Evolutionary conservation across 1,284 basidiomycete species (phyloP).

Genomic region (Rhodofomes roseus): DNA sequence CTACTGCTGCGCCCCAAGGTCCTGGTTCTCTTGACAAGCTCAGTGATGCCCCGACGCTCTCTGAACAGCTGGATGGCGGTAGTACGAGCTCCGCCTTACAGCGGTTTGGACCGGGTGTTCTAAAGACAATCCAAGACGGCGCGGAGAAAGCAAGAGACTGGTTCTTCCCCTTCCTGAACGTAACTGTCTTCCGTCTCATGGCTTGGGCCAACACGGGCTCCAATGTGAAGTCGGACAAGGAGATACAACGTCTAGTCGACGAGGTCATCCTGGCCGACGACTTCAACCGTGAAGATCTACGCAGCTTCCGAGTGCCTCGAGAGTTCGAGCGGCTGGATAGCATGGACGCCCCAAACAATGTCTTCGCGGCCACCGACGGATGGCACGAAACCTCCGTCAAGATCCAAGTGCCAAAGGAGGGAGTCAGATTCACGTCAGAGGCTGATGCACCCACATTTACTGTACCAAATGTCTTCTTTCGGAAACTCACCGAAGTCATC

Average conservation of each 20-base stretch:
- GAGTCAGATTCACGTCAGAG: slow-evolving; percentile 13
- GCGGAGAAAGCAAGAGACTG: background rate
- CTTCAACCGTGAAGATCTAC: slow-evolving; percentile 20
- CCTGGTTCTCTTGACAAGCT: background rate
- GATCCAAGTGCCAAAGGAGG: slow-evolving; percentile 21
- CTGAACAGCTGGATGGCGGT: background rate
- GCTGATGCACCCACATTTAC: slow-evolving; percentile 19
- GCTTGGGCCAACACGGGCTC: slow-evolving; percentile 27
- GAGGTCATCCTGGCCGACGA: slow-evolving; percentile 24
- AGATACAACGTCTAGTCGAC: slow-evolving; percentile 26
- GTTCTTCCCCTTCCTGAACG: slow-evolving; percentile 27
- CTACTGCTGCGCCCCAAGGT: slow-evolving; percentile 6
- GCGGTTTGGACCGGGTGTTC: too few species aligned
- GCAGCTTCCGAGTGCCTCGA: slow-evolving; percentile 10
- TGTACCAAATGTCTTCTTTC: slow-evolving; percentile 20
- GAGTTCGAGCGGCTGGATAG: slow-evolving; percentile 17
- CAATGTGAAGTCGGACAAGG: slow-evolving; percentile 21
- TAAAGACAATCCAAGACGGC: too few species aligned
- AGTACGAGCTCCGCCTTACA: too few species aligned
- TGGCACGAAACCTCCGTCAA: slow-evolving; percentile 24
- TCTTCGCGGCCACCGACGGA: slow-evolving; percentile 15
- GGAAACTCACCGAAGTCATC: slow-evolving; percentile 9
- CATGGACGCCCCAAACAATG: background rate
- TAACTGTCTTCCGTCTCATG: slow-evolving; percentile 23
- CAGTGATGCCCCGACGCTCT: background rate